Evolutionary conservation across 2,329 filamentous ascomycete genomes (phyloP).

Genomic region (Xylaria sp.): DNA sequence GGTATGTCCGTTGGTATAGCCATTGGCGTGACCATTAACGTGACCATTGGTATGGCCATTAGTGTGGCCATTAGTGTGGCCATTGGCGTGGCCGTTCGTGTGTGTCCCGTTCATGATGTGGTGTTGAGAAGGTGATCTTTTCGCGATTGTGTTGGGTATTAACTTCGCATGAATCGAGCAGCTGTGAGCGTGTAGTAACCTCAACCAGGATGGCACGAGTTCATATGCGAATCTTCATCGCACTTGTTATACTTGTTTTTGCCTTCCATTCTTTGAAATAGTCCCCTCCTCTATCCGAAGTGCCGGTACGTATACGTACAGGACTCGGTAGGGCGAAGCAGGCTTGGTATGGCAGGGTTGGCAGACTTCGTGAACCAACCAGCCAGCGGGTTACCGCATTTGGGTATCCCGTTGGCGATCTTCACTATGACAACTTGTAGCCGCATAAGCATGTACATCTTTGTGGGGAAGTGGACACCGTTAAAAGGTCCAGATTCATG

Average conservation of each 20-base stretch:
- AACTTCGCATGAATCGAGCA: constrained; percentile 1
- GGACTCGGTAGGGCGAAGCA: not conserved
- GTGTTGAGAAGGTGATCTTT: not conserved
- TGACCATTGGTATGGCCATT: constrained; percentile 42
- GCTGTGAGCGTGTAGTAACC: not conserved
- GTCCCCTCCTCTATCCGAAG: constrained; percentile 13
- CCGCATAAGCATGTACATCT: constrained; percentile 30
- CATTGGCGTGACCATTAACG: constrained; percentile 37
- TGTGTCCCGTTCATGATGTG: constrained; percentile 28
- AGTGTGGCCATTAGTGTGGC: constrained; percentile 34
- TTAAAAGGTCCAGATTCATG: constrained; percentile 28
- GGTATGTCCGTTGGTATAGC: constrained; percentile 33
- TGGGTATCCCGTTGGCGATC: constrained; percentile 28
- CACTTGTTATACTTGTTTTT: constrained; percentile 2
- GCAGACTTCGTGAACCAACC: not conserved
- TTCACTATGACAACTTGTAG: constrained; percentile 28
- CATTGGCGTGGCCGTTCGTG: constrained; percentile 24
- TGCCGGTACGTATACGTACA: constrained; percentile 13
- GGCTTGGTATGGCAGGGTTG: constrained; percentile 23
- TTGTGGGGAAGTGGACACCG: constrained; percentile 34
- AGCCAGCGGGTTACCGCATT: constrained; percentile 33
- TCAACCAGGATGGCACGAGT: not conserved
- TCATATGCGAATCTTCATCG: constrained; percentile 10
- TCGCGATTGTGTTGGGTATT: not conserved
- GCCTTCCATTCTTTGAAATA: not conserved